A percentile compares a stretch with the other conserved stretches of the same genome.
Evolutionary conservation across 2,329 filamentous ascomycete species (phyloP).

Genomic region (Leptographium flavum): DNA sequence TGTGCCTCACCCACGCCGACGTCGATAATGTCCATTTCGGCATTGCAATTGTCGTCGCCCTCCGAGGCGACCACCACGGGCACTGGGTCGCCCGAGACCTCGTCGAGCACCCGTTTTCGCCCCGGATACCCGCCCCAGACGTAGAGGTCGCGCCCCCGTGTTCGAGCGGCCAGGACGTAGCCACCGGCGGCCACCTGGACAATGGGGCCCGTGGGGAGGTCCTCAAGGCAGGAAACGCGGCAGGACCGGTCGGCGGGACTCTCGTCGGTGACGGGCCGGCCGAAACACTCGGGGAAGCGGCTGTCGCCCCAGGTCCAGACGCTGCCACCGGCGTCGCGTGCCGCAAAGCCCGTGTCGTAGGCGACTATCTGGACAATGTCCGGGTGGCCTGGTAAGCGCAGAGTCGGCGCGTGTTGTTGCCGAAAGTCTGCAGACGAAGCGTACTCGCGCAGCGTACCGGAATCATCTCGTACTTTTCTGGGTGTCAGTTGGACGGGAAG

Average conservation of each 20-base stretch:
- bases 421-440: conserved; percentile 7
- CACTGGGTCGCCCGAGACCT: conserved; percentile 18
- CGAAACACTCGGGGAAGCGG: conserved; percentile 42
- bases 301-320: conserved; percentile 43
- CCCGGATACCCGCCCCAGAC: conserved; percentile 39
- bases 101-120: conserved; percentile 12
- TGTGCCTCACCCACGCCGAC: conserved; percentile 44
- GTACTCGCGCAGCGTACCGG: conserved; percentile 16
- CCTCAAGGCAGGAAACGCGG: conserved; percentile 31
- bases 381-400: conserved; percentile 13
- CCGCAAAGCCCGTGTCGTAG: conserved; percentile 34
- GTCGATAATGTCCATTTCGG: conserved; percentile 28
- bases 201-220: conserved; percentile 36
- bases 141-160: conserved; percentile 42
- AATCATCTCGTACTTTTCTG: conserved; percentile 14
- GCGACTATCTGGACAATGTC: conserved; percentile 26
- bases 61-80: conserved; percentile 28
- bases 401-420: background rate
- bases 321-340: conserved; percentile 26
- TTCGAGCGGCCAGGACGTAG: conserved; percentile 43
- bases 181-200: conserved; percentile 40
- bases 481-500: conserved; percentile 8
- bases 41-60: conserved; percentile 34
- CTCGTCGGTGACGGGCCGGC: conserved; percentile 27
- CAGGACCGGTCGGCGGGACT: conserved; percentile 31